Percentiles rank a stretch among this genome's conserved stretches.
Conservation (phyloP, 345 rosid genomes). For the Anastatica hierochuntica region DNA sequence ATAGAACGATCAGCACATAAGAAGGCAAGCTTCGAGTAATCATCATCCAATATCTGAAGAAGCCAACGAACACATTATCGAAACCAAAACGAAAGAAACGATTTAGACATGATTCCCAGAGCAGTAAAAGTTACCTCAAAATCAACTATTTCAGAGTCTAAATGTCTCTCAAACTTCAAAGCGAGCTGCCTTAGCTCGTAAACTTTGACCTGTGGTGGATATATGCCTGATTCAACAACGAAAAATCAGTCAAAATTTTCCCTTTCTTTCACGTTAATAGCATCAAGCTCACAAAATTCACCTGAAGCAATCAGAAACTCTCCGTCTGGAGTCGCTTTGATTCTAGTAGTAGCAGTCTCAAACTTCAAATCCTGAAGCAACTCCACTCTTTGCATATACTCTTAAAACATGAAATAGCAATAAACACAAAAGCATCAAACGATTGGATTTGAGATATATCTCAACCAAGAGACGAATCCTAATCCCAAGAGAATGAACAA, state of each 20-base stretch:
- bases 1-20: slow-evolving; percentile 87
- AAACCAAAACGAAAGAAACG: slow-evolving; percentile 25
- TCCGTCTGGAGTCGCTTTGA: slow-evolving; percentile 76
- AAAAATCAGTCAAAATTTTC: background rate
- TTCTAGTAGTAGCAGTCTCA: slow-evolving; percentile 68
- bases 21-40: slow-evolving; percentile 90
- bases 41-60: slow-evolving; percentile 60
- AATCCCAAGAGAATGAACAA: background rate
- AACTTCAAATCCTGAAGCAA: slow-evolving; percentile 79
- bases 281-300: slow-evolving; percentile 13
- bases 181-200: slow-evolving; percentile 65
- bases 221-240: slow-evolving; percentile 42
- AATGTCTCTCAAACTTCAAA: slow-evolving; percentile 86
- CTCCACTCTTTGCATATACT: slow-evolving; percentile 31
- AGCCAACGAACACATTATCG: background rate
- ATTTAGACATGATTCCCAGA: background rate
- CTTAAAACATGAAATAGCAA: slow-evolving; percentile 9
- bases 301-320: slow-evolving; percentile 83
- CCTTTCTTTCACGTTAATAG: background rate
- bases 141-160: slow-evolving; percentile 80
- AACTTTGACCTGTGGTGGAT: slow-evolving; percentile 90
- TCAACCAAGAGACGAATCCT: background rate
- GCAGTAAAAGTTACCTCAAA: slow-evolving; percentile 44
- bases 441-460: background rate
- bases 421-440: background rate